Conservation (phyloP, 176 grass and related monocot species). For the Musa schizocarpa region DNA sequence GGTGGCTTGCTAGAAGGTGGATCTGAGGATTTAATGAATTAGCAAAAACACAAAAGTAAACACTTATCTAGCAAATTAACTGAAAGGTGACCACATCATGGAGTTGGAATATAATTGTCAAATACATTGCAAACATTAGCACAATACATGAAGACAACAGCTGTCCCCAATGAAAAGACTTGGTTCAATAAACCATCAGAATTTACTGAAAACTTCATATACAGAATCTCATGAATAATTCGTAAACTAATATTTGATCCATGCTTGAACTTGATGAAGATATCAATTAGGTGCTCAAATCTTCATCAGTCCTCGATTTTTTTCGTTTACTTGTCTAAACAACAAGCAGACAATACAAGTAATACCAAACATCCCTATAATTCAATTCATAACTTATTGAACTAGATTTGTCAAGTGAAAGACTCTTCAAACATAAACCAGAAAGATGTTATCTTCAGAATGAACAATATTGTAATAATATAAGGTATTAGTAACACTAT, state of each 20-base stretch:
- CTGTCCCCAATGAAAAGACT: too few species aligned
- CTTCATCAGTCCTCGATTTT: not conserved
- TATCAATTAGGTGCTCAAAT: not conserved
- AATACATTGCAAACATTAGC: too few species aligned
- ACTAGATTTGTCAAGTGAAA: too few species aligned
- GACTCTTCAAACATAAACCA: not conserved
- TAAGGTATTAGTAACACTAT: not conserved
- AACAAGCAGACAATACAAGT: not conserved
- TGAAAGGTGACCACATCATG: too few species aligned
- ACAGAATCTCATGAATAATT: not conserved
- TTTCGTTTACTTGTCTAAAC: not conserved
- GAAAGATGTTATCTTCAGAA: not conserved
- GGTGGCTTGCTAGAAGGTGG: not conserved
- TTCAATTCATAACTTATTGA: too few species aligned
- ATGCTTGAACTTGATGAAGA: not conserved
- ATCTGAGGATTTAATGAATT: slow-evolving; percentile 4
- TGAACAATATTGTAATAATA: not conserved
- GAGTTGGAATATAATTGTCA: too few species aligned
- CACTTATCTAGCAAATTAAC: too few species aligned
- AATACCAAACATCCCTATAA: not conserved
- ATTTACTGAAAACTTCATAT: too few species aligned
- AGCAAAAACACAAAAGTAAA: not conserved
- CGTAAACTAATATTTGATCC: not conserved
- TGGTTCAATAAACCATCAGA: too few species aligned
- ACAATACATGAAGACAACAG: too few species aligned